Evolutionary conservation across 2,329 filamentous ascomycete genomes (phyloP).

Genomic region (Gaeumannomyces tritici): DNA sequence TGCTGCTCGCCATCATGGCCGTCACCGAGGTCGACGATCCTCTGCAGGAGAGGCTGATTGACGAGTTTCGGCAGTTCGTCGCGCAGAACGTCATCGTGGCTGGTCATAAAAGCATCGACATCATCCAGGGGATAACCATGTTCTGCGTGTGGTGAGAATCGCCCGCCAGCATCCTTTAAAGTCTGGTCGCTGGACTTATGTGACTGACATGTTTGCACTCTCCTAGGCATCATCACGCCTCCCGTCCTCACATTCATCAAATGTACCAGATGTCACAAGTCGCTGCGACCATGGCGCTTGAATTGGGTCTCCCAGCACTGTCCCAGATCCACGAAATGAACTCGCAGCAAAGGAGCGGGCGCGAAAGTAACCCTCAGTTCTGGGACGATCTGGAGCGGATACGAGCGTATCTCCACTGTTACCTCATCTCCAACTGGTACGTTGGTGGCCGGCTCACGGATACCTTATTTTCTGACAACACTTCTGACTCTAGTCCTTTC

Average conservation of each 20-base stretch:
- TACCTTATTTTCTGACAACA: neutral
- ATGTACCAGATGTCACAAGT: constrained; percentile 14
- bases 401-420: constrained; percentile 11
- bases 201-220: neutral
- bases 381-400: constrained; percentile 9
- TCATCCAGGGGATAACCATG: constrained; percentile 13
- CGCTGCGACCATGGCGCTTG: constrained; percentile 11
- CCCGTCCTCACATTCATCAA: constrained; percentile 9
- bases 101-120: constrained; percentile 10
- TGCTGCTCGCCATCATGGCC: constrained; percentile 11
- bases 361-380: constrained; percentile 1
- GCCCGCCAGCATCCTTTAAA: no score
- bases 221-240: constrained; percentile 11
- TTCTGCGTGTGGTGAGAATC: constrained; percentile 11
- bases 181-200: neutral
- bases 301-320: constrained; percentile 9
- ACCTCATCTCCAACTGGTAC: constrained; percentile 10
- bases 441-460: neutral
- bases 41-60: constrained; percentile 9
- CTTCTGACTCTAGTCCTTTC: neutral
- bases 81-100: constrained; percentile 12
- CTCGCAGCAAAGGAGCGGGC: neutral
- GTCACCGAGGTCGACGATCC: neutral
- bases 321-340: neutral
- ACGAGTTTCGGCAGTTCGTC: constrained; percentile 11